A percentile compares a stretch with the other conserved stretches of the same genome.
Evolutionary conservation across 2,329 filamentous ascomycete species (phyloP).

Genomic region (Epichloe gansuensis): DNA sequence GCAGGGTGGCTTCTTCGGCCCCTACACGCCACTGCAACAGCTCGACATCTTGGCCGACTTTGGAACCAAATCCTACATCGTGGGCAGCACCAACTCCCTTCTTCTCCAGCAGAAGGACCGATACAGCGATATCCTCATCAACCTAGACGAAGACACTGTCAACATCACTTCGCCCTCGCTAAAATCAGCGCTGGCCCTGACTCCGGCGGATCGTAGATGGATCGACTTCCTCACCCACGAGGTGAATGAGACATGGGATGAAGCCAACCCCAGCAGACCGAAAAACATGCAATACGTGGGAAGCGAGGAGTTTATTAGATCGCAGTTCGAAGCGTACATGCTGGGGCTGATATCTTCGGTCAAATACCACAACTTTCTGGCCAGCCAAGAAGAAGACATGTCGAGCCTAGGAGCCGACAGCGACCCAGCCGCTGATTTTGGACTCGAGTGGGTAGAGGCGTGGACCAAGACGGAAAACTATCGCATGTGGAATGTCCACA

Average conservation of each 20-base stretch:
- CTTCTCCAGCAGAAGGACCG: conserved; percentile 87
- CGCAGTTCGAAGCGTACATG: conserved; percentile 95
- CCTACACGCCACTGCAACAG: conserved; percentile 92
- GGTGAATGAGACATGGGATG: conserved; percentile 94
- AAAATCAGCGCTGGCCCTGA: conserved; percentile 61
- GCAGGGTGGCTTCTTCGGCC: conserved; percentile 84
- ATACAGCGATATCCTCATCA: conserved; percentile 92
- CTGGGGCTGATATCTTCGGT: conserved; percentile 76
- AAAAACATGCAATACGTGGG: conserved; percentile 91
- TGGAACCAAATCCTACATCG: conserved; percentile 92
- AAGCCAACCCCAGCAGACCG: conserved; percentile 74
- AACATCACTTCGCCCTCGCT: conserved; percentile 73
- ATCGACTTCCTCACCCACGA: conserved; percentile 91
- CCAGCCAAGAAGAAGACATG: conserved; percentile 54
- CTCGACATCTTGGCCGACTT: conserved; percentile 87
- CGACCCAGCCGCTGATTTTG: conserved; percentile 76
- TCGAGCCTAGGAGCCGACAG: conserved; percentile 60
- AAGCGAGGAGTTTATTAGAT: conserved; percentile 91
- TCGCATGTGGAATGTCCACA: conserved; percentile 68
- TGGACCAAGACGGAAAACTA: conserved; percentile 89
- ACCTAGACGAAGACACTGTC: conserved; percentile 80
- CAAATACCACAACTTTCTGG: conserved; percentile 71
- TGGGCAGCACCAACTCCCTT: conserved; percentile 91
- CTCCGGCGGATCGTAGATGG: conserved; percentile 82
- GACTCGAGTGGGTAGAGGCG: conserved; percentile 68